Evolutionary conservation across 345 rosid genomes (phyloP).

Genomic region (Linum tenue): DNA sequence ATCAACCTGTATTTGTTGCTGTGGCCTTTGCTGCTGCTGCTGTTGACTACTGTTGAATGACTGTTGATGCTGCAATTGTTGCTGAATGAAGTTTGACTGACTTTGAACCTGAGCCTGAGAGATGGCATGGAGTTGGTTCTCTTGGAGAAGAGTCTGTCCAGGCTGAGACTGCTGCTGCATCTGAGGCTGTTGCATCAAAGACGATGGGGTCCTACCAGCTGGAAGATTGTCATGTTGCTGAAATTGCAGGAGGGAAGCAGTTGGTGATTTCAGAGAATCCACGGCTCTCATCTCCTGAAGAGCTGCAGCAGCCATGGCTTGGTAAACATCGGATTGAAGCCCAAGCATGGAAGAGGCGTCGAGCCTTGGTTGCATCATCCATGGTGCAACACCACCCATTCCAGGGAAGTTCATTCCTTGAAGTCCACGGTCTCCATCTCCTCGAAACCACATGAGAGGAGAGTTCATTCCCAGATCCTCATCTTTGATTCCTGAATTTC

Average conservation of each 20-base stretch:
- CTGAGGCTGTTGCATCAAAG: conserved; percentile 19
- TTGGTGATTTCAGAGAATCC: conserved; percentile 27
- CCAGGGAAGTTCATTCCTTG: conserved; percentile 37
- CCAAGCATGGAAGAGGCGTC: conserved; percentile 32
- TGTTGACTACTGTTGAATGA: conserved; percentile 39
- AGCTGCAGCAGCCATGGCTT: conserved; percentile 45
- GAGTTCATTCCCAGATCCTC: conserved; percentile 30
- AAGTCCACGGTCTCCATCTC: conserved; percentile 34
- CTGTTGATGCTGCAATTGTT: conserved; percentile 49
- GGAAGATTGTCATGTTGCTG: conserved; percentile 24
- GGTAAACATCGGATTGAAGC: conserved; percentile 34
- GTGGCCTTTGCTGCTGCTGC: conserved; percentile 22
- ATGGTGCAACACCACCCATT: conserved; percentile 35
- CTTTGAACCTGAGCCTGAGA: conserved; percentile 31
- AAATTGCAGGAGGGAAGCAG: conserved; percentile 32
- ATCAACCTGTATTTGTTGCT: conserved; percentile 40
- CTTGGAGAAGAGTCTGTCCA: conserved; percentile 20
- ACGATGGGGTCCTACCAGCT: conserved; percentile 16
- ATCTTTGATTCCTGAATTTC: conserved; percentile 21
- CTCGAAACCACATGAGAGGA: conserved; percentile 42
- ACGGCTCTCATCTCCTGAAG: conserved; percentile 36
- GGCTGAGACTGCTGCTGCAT: conserved; percentile 27
- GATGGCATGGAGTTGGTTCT: conserved; percentile 25
- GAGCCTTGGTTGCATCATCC: conserved; percentile 36
- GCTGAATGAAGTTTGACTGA: conserved; percentile 38